Evolutionary conservation across 352 stramenopile genomes (phyloP).

Genomic region (Globisporangium okanoganense): DNA sequence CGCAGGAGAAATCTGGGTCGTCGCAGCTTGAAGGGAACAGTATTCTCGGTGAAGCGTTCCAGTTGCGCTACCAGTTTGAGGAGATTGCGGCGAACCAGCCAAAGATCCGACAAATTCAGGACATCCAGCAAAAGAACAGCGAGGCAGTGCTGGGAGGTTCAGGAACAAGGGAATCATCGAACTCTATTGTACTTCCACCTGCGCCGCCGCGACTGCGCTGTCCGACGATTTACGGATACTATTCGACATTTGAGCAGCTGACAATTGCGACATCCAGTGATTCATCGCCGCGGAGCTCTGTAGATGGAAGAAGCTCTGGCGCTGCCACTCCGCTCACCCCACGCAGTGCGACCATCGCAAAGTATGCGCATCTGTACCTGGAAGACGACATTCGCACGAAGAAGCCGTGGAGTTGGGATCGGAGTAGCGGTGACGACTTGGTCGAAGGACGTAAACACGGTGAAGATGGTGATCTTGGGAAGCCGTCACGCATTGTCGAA

Average conservation of each 20-base stretch:
- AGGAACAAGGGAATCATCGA: slow-evolving; percentile 1
- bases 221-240: slow-evolving; percentile 69
- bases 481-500: slow-evolving; percentile 9
- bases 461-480: background rate
- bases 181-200: slow-evolving; percentile 11
- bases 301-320: background rate
- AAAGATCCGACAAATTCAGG: slow-evolving; percentile 18
- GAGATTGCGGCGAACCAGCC: slow-evolving; percentile 60
- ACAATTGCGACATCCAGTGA: slow-evolving; percentile 12
- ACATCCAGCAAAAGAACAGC: slow-evolving; percentile 7
- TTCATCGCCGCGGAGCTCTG: background rate
- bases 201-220: slow-evolving; percentile 38
- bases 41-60: slow-evolving; percentile 49
- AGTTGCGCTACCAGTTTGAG: slow-evolving; percentile 63
- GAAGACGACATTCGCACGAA: slow-evolving; percentile 51
- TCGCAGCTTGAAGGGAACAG: slow-evolving; percentile 26
- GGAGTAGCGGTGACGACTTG: slow-evolving; percentile 40
- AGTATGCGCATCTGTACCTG: slow-evolving; percentile 75
- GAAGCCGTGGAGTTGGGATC: slow-evolving; percentile 56
- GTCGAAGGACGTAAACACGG: slow-evolving; percentile 8
- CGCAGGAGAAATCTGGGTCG: slow-evolving; percentile 38
- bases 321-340: slow-evolving; percentile 34
- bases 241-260: slow-evolving; percentile 66
- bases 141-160: background rate
- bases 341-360: slow-evolving; percentile 64